Evolutionary conservation across 1,139 yeast genomes (phyloP).

Genomic region (Scheffersomyces insectosa): DNA sequence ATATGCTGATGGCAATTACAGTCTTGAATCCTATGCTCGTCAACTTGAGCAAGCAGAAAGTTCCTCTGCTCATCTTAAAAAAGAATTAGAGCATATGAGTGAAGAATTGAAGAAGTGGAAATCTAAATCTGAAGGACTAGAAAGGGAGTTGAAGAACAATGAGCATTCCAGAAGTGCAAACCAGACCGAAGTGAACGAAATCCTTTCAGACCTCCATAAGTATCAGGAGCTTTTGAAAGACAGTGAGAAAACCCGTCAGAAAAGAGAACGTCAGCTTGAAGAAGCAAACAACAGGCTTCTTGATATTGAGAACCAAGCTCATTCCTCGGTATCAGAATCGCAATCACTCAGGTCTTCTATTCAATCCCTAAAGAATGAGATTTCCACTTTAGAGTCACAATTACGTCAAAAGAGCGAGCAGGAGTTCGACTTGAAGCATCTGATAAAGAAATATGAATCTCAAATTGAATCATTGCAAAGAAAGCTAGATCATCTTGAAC

Average conservation of each 20-base stretch:
- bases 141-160: not conserved
- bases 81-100: not conserved
- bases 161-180: not conserved
- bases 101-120: not conserved
- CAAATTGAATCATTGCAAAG: conserved; percentile 6
- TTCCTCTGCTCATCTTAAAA: not conserved
- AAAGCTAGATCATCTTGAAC: conserved; percentile 1
- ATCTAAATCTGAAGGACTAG: not conserved
- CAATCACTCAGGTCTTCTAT: not conserved
- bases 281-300: not conserved
- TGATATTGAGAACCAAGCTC: not conserved
- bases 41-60: not conserved
- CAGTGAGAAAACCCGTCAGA: not conserved
- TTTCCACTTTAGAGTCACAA: not conserved
- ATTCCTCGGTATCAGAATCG: not conserved
- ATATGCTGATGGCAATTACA: too few species aligned
- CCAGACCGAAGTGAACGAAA: not conserved
- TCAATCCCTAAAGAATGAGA: not conserved
- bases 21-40: not conserved
- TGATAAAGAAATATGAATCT: conserved; percentile 7
- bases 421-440: not conserved
- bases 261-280: not conserved
- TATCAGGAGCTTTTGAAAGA: not conserved
- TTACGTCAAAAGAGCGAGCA: not conserved
- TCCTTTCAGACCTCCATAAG: not conserved